Evolutionary conservation across 2,329 filamentous ascomycete species (phyloP).

Genomic region (Eutypella sp.): DNA sequence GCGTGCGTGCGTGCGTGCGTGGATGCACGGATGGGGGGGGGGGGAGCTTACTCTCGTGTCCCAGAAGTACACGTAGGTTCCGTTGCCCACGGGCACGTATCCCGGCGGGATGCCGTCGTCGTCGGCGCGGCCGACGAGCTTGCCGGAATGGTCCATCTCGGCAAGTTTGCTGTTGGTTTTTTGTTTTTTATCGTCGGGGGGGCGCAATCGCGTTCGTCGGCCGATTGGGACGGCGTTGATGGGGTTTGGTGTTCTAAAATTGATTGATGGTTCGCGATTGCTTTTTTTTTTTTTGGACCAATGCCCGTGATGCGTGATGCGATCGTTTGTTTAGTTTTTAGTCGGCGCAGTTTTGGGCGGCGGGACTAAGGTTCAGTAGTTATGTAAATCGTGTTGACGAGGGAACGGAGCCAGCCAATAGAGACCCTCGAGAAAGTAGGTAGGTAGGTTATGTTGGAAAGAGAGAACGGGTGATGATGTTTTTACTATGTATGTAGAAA

Average conservation of each 20-base stretch:
- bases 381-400: not conserved
- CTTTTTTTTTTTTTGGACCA: too few species aligned
- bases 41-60: not conserved
- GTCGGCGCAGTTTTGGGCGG: too few species aligned
- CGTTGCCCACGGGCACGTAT: not conserved
- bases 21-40: not conserved
- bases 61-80: not conserved
- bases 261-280: too few species aligned
- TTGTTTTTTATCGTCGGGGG: not conserved
- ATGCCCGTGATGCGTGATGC: too few species aligned
- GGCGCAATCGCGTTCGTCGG: not conserved
- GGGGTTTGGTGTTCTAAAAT: not conserved
- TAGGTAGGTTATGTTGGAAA: too few species aligned
- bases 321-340: too few species aligned
- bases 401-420: not conserved
- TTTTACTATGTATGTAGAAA: too few species aligned
- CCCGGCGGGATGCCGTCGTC: not conserved
- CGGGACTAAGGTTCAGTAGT: not conserved
- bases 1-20: too few species aligned
- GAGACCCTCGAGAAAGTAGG: not conserved
- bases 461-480: too few species aligned
- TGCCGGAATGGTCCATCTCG: not conserved
- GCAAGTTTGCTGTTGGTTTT: not conserved
- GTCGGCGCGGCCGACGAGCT: not conserved
- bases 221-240: not conserved